These are phyloP conservation scores for Pythium vanterpoolii DNA, from an alignment of 352 stramenopile species.

Conservation along the genomic window DNA sequence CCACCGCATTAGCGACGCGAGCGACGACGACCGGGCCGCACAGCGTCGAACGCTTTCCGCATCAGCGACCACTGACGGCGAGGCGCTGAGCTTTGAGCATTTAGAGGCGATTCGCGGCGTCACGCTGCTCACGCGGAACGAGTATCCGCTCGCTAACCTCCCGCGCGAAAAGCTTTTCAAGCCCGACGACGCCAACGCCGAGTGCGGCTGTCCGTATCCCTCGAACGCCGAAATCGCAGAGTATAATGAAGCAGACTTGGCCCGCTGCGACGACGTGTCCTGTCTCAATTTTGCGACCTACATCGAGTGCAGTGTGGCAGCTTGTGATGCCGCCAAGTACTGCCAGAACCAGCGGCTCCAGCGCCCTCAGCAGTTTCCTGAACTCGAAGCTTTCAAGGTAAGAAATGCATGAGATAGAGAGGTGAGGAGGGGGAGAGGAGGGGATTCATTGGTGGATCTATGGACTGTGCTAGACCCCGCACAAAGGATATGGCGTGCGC, in stretches of 20 bases:
- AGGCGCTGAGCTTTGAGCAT: constrained; percentile 41
- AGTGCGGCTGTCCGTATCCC: constrained; percentile 61
- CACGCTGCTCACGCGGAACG: constrained; percentile 57
- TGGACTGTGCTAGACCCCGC: constrained; percentile 37
- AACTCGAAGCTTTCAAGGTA: constrained; percentile 69
- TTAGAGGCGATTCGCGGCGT: constrained; percentile 66
- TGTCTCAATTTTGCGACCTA: constrained; percentile 89
- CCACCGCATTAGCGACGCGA: not conserved
- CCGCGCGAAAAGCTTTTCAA: constrained; percentile 30
- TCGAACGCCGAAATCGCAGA: constrained; percentile 27
- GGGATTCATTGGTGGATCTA: not conserved
- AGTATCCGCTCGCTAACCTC: constrained; percentile 68
- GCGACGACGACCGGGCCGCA: not conserved
- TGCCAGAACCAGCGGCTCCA: constrained; percentile 81
- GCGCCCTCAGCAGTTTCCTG: constrained; percentile 56
- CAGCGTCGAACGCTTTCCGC: not conserved
- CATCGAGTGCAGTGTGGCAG: constrained; percentile 55
- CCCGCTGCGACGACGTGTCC: constrained; percentile 77
- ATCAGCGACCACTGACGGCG: not conserved
- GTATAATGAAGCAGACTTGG: constrained; percentile 6
- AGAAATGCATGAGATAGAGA: not conserved
- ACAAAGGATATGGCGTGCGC: constrained; percentile 86
- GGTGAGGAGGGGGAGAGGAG: not conserved
- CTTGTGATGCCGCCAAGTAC: constrained; percentile 41
- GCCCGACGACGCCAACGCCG: constrained; percentile 35